These are phyloP conservation scores for Botrytis byssoidea DNA, from an alignment of 2,329 filamentous ascomycete species.

Conservation along the genomic window DNA sequence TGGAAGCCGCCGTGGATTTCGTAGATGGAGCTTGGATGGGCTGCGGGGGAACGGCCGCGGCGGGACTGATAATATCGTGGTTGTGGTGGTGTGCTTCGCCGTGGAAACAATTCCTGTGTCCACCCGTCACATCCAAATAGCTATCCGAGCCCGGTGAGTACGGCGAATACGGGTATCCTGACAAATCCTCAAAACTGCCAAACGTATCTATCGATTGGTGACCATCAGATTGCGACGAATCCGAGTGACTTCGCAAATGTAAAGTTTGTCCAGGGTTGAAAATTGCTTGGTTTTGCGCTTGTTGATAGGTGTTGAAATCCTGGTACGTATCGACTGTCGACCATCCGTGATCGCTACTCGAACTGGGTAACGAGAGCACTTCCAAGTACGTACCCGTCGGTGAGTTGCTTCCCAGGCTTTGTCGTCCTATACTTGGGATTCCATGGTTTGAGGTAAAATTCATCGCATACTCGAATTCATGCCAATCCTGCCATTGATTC, in stretches of 20 bases:
- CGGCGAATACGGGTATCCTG: slow-evolving; percentile 64
- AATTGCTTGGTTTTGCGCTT: slow-evolving; percentile 61
- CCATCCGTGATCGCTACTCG: slow-evolving; percentile 86
- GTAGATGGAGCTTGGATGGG: slow-evolving; percentile 63
- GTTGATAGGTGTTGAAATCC: slow-evolving; percentile 65
- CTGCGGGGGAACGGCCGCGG: slow-evolving; percentile 66
- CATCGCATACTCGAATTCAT: slow-evolving; percentile 74
- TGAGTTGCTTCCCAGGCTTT: slow-evolving; percentile 60
- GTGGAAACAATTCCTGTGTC: slow-evolving; percentile 61
- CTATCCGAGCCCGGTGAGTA: slow-evolving; percentile 82
- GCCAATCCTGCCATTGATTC: slow-evolving; percentile 70
- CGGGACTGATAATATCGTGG: slow-evolving; percentile 62
- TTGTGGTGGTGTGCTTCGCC: slow-evolving; percentile 52
- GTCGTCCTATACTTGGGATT: slow-evolving; percentile 46
- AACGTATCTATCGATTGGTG: slow-evolving; percentile 55
- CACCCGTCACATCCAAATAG: slow-evolving; percentile 56
- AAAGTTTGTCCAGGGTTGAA: slow-evolving; percentile 92
- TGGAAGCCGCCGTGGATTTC: slow-evolving; percentile 58
- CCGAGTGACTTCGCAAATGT: slow-evolving; percentile 82
- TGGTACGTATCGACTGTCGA: slow-evolving; percentile 73
- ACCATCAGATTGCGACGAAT: slow-evolving; percentile 76
- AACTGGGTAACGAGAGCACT: slow-evolving; percentile 76
- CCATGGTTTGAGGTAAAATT: slow-evolving; percentile 49
- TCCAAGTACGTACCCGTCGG: slow-evolving; percentile 81
- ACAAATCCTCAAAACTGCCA: slow-evolving; percentile 79